Percentiles rank a stretch among this genome's conserved stretches.
Evolutionary conservation across 805 yeast species (phyloP).

Genomic region (Candida silvatica): DNA sequence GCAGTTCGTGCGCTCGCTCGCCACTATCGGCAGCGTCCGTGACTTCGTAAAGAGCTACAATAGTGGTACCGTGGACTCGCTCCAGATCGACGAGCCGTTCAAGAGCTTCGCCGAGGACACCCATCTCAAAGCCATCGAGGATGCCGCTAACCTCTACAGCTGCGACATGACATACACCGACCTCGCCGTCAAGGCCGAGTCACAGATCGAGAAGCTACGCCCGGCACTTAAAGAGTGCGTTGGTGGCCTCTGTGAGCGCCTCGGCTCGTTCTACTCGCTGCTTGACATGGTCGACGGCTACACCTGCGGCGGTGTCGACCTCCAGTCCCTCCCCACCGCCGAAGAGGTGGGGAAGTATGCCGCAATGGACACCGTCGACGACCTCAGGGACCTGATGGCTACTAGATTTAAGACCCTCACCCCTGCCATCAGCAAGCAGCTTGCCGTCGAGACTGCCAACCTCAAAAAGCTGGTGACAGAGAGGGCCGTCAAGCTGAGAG

Average conservation of each 20-base stretch:
- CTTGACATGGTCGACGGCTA: slow-evolving; percentile 14
- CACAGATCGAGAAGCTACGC: slow-evolving; percentile 13
- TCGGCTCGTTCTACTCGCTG: slow-evolving; percentile 16
- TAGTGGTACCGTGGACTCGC: too few species aligned
- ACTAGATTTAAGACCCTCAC: slow-evolving; percentile 18
- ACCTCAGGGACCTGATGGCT: slow-evolving; percentile 16
- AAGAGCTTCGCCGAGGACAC: too few species aligned
- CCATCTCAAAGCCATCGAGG: too few species aligned
- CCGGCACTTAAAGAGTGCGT: slow-evolving; percentile 20
- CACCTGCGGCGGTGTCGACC: slow-evolving; percentile 7
- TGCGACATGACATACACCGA: too few species aligned
- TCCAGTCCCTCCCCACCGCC: slow-evolving; percentile 17
- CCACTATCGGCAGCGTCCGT: slow-evolving; percentile 17
- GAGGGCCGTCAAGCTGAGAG: slow-evolving; percentile 5
- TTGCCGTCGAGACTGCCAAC: slow-evolving; percentile 21
- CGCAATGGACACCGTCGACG: slow-evolving; percentile 11
- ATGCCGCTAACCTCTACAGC: too few species aligned
- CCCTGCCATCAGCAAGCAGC: slow-evolving; percentile 15
- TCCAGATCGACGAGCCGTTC: too few species aligned
- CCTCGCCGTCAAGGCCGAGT: too few species aligned
- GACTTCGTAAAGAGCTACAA: slow-evolving; percentile 5
- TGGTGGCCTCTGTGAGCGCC: slow-evolving; percentile 12
- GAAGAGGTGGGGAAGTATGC: slow-evolving; percentile 13
- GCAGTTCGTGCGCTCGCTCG: slow-evolving; percentile 18
- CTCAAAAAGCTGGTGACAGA: slow-evolving; percentile 12